phyloP scores from a whole-genome alignment of 768 basidiomycete species.

The Phlegmacium glaucopus region DNA sequence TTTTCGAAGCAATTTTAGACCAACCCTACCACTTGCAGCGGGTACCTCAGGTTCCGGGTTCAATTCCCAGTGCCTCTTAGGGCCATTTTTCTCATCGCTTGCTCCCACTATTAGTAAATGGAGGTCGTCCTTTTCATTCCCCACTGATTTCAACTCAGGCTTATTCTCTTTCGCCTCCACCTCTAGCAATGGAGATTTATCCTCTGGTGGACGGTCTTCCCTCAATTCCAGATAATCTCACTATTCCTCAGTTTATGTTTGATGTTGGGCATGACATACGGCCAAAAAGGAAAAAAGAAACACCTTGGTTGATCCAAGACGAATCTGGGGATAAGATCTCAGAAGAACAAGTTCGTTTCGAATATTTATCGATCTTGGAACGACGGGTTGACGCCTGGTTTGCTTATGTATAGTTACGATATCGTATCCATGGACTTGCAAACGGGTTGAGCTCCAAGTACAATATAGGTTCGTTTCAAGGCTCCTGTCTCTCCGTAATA shows the following conservation, averaged over 20 bases:
- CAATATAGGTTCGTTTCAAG: constrained; percentile 34
- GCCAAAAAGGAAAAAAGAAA: constrained; percentile 29
- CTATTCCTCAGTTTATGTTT: constrained; percentile 52
- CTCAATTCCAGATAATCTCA: constrained; percentile 46
- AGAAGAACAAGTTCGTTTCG: constrained; percentile 35
- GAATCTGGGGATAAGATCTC: constrained; percentile 37
- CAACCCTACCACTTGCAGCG: too few species aligned
- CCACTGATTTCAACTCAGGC: too few species aligned
- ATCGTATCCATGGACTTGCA: constrained; percentile 45
- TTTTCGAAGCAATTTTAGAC: too few species aligned
- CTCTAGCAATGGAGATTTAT: constrained; percentile 33
- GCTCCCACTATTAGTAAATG: too few species aligned
- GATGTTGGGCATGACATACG: constrained; percentile 40
- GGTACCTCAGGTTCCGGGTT: too few species aligned
- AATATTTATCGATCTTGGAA: not conserved
- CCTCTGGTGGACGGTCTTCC: constrained; percentile 30
- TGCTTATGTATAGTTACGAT: constrained; percentile 33
- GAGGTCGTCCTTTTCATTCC: too few species aligned
- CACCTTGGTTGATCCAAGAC: constrained; percentile 50
- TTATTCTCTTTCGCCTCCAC: too few species aligned
- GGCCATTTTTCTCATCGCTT: too few species aligned
- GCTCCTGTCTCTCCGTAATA: not conserved
- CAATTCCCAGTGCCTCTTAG: too few species aligned
- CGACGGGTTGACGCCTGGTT: not conserved
- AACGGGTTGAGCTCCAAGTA: constrained; percentile 41